Evolutionary conservation across 305 asterid species (phyloP).

Genomic region (Vinca major): DNA sequence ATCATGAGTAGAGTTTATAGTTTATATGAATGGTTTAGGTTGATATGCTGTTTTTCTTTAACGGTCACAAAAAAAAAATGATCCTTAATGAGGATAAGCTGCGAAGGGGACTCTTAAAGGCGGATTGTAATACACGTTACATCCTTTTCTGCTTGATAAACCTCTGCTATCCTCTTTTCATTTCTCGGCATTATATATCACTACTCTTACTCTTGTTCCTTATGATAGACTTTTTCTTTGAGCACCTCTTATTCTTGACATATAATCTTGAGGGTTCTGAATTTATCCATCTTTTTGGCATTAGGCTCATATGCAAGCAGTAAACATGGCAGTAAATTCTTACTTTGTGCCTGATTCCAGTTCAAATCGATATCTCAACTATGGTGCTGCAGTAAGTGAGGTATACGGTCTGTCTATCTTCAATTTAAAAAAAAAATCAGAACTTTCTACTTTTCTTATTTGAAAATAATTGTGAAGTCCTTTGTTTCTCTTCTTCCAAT

Average conservation of each 20-base stretch:
- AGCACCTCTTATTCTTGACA: background rate
- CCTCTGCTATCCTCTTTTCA: background rate
- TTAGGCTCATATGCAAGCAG: slow-evolving; percentile 38
- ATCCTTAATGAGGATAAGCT: no score
- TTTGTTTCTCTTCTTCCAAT: no score
- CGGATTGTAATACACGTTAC: no score
- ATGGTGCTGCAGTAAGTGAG: slow-evolving; percentile 67
- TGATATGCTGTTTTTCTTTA: no score
- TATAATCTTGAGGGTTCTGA: background rate
- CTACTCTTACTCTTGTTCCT: background rate
- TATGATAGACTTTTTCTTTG: background rate
- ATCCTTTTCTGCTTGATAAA: no score
- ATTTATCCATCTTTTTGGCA: background rate
- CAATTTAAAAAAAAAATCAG: no score
- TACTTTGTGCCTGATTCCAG: slow-evolving; percentile 43
- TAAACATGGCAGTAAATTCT: slow-evolving; percentile 51
- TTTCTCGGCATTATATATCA: background rate
- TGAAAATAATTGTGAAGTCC: no score
- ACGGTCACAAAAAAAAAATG: no score
- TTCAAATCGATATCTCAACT: slow-evolving; percentile 38
- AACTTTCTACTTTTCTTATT: no score
- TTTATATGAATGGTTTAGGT: no score
- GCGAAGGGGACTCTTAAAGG: no score
- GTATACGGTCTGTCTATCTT: slow-evolving; percentile 16
- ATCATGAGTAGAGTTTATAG: no score